Conservation (phyloP, 2,329 filamentous ascomycete genomes). For the Fusarium fujikuroi region DNA sequence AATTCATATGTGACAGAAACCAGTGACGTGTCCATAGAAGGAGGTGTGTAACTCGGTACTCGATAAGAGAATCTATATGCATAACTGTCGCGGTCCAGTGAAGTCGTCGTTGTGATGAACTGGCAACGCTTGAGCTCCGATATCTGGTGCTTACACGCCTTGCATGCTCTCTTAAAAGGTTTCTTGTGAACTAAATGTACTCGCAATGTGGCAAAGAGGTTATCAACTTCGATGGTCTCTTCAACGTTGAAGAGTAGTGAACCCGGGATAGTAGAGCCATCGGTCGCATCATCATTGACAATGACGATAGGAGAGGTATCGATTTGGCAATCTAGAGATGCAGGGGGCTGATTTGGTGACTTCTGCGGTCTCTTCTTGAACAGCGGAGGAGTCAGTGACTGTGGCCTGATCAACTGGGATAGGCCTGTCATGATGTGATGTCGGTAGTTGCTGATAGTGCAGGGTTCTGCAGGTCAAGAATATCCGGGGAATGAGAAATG, state of each 20-base stretch:
- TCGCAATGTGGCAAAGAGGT: constrained; percentile 3
- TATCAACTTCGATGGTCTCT: constrained; percentile 5
- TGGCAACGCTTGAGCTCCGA: constrained; percentile 28
- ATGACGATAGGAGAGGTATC: constrained; percentile 17
- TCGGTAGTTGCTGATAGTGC: background rate
- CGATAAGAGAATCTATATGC: constrained; percentile 87
- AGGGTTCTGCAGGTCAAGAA: background rate
- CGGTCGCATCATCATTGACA: background rate
- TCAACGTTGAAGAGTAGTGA: background rate
- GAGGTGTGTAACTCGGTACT: constrained; percentile 83
- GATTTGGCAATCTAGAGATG: constrained; percentile 14
- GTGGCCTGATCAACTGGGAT: constrained; percentile 12
- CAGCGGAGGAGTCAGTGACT: background rate
- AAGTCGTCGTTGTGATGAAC: background rate
- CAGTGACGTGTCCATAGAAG: constrained; percentile 78
- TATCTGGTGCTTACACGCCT: constrained; percentile 25
- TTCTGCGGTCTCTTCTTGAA: background rate
- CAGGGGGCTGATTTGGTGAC: background rate
- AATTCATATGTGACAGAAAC: constrained; percentile 82
- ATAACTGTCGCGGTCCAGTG: background rate
- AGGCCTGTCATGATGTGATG: constrained; percentile 14
- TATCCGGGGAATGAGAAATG: background rate
- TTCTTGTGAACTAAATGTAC: constrained; percentile 14
- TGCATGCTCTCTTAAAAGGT: constrained; percentile 28
- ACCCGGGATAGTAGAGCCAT: constrained; percentile 11